These are phyloP conservation scores for Senecio squalidus DNA, from an alignment of 140 eudicot species.

Conservation along the genomic window DNA sequence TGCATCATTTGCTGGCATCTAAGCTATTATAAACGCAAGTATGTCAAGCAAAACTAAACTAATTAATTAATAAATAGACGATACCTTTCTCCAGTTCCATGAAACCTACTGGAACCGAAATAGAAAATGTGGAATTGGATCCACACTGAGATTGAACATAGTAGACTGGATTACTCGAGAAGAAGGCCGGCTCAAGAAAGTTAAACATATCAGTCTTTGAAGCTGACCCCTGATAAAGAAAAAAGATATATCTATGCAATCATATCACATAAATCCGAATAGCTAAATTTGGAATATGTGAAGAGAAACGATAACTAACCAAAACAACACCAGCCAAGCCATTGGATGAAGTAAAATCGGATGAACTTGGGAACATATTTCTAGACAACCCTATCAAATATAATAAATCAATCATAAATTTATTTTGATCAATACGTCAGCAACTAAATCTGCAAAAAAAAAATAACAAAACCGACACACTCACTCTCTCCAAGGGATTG, in stretches of 20 bases:
- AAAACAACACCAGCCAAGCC: constrained; percentile 47
- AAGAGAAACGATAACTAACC: constrained; percentile 42
- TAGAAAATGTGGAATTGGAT: constrained; percentile 46
- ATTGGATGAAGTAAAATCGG: constrained; percentile 36
- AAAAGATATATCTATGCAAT: neutral
- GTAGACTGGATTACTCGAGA: constrained; percentile 54
- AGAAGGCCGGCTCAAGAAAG: constrained; percentile 73
- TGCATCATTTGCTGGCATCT: constrained; percentile 4
- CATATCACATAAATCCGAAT: constrained; percentile 4
- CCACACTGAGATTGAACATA: constrained; percentile 56
- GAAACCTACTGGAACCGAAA: constrained; percentile 42
- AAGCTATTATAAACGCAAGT: constrained; percentile 5
- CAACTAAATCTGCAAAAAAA: too few species aligned
- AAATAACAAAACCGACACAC: constrained; percentile 31
- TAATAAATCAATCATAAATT: neutral
- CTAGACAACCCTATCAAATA: constrained; percentile 55
- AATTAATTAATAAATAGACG: neutral
- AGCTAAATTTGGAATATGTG: neutral
- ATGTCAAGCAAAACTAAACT: neutral
- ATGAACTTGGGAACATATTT: constrained; percentile 45
- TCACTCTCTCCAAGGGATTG: constrained; percentile 72
- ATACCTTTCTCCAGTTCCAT: constrained; percentile 50
- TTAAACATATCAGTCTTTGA: constrained; percentile 32
- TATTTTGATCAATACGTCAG: neutral
- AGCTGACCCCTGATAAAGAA: constrained; percentile 69